Evolutionary conservation across 2,329 filamentous ascomycete species (phyloP).

Genomic region (Trichoderma koningiopsis): DNA sequence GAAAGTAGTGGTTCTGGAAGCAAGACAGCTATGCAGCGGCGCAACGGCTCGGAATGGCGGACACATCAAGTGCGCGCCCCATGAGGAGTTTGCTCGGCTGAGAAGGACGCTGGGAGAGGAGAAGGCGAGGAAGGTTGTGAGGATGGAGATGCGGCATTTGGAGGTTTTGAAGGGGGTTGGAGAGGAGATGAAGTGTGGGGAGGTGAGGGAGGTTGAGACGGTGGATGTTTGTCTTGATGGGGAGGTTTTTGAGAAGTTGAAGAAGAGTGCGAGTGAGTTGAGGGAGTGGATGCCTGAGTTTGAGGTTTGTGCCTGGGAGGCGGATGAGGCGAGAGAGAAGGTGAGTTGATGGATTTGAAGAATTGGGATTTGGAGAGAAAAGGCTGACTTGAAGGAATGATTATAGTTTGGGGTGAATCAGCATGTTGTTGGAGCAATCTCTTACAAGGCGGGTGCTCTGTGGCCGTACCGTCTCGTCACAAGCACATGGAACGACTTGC

Average conservation of each 20-base stretch:
- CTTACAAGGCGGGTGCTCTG: constrained; percentile 51
- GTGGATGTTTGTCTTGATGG: constrained; percentile 49
- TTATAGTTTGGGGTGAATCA: constrained; percentile 41
- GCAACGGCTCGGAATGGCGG: constrained; percentile 58
- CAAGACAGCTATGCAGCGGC: constrained; percentile 51
- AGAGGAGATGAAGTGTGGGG: constrained; percentile 39
- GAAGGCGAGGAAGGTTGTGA: constrained; percentile 44
- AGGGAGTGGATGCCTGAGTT: constrained; percentile 45
- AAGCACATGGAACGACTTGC: constrained; percentile 47
- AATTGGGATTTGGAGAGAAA: background rate
- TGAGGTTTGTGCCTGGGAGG: constrained; percentile 40
- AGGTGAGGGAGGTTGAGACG: constrained; percentile 50
- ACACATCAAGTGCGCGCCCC: constrained; percentile 51
- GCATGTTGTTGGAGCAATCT: constrained; percentile 45
- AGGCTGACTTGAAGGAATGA: background rate
- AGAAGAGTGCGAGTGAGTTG: constrained; percentile 39
- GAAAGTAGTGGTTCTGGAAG: constrained; percentile 52
- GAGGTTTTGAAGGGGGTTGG: constrained; percentile 45
- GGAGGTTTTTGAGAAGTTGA: constrained; percentile 39
- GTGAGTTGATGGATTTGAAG: constrained; percentile 28
- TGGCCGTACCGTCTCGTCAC: constrained; percentile 56
- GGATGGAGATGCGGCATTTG: constrained; percentile 50
- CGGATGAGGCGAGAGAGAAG: constrained; percentile 38
- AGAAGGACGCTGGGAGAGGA: constrained; percentile 37
- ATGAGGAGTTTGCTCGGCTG: constrained; percentile 45